Conservation (phyloP, 805 yeast species). For the Metschnikowia gruessii region DNA sequence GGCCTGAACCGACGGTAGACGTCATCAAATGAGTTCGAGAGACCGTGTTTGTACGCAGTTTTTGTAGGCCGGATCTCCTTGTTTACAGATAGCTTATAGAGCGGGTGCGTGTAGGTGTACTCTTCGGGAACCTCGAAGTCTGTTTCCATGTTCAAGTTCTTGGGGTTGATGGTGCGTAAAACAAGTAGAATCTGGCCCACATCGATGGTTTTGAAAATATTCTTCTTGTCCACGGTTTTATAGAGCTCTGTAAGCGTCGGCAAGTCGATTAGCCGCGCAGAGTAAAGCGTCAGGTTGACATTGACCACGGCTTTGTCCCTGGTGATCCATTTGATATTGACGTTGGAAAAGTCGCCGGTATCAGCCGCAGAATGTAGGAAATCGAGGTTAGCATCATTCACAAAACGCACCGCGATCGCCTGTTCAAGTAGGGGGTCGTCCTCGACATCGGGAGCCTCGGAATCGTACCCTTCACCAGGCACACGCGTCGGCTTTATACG, state of each 20-base stretch:
- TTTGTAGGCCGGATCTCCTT: constrained; percentile 44
- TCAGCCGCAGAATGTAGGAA: constrained; percentile 74
- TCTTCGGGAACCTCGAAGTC: constrained; percentile 46
- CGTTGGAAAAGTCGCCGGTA: constrained; percentile 66
- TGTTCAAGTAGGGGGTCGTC: constrained; percentile 93
- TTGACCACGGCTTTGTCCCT: constrained; percentile 72
- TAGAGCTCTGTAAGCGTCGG: constrained; percentile 87
- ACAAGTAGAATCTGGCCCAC: constrained; percentile 82
- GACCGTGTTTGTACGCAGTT: constrained; percentile 68
- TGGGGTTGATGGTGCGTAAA: constrained; percentile 47
- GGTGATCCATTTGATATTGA: constrained; percentile 81
- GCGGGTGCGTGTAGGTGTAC: constrained; percentile 35
- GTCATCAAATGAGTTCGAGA: constrained; percentile 76
- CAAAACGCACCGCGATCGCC: constrained; percentile 73
- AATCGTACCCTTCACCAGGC: constrained; percentile 95
- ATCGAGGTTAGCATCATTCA: constrained; percentile 68
- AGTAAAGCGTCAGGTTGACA: constrained; percentile 66
- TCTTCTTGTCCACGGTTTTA: constrained; percentile 86
- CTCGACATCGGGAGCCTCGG: constrained; percentile 94
- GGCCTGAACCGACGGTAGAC: constrained; percentile 69
- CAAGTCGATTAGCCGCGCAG: constrained; percentile 81
- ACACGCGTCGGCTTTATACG: constrained; percentile 60
- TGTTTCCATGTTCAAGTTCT: constrained; percentile 39
- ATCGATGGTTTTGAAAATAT: constrained; percentile 82
- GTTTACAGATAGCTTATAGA: constrained; percentile 33